Conservation (phyloP, 352 stramenopile genomes). For the Globisporangium spinosum region DNA sequence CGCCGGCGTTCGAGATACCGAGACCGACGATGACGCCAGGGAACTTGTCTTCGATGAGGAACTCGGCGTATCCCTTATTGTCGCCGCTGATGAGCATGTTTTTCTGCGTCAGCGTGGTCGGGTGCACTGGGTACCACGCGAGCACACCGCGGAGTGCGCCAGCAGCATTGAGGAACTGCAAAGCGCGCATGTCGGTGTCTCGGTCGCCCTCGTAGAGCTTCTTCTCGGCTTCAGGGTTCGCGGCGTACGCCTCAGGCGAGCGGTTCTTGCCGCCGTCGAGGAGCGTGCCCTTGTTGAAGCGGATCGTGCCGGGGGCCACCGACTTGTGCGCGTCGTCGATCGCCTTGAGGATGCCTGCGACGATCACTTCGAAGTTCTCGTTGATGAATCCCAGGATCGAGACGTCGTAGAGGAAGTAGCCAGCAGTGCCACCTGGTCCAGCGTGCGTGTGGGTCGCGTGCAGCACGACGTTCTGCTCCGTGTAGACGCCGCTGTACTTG, state of each 20-base stretch:
- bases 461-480: slow-evolving; percentile 65
- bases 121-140: slow-evolving; percentile 76
- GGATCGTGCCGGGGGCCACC: slow-evolving; percentile 39
- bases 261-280: slow-evolving; percentile 60
- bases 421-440: slow-evolving; percentile 60
- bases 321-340: slow-evolving; percentile 60
- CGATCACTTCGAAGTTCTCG: slow-evolving; percentile 65
- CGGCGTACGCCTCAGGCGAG: slow-evolving; percentile 57
- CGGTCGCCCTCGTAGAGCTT: slow-evolving; percentile 50
- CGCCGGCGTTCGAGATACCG: slow-evolving; percentile 42
- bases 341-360: slow-evolving; percentile 56
- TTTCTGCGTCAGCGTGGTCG: slow-evolving; percentile 69
- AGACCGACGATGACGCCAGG: slow-evolving; percentile 27
- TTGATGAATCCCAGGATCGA: slow-evolving; percentile 41
- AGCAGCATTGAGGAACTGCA: slow-evolving; percentile 40
- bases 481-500: slow-evolving; percentile 43
- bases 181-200: slow-evolving; percentile 66
- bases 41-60: slow-evolving; percentile 37
- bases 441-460: slow-evolving; percentile 86
- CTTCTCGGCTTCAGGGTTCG: slow-evolving; percentile 63
- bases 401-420: slow-evolving; percentile 72
- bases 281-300: slow-evolving; percentile 32
- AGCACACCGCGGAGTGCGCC: slow-evolving; percentile 48
- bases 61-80: slow-evolving; percentile 72
- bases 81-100: slow-evolving; percentile 77